Conservation (phyloP, 768 basidiomycete genomes). For the Lentinula guzmanii region DNA sequence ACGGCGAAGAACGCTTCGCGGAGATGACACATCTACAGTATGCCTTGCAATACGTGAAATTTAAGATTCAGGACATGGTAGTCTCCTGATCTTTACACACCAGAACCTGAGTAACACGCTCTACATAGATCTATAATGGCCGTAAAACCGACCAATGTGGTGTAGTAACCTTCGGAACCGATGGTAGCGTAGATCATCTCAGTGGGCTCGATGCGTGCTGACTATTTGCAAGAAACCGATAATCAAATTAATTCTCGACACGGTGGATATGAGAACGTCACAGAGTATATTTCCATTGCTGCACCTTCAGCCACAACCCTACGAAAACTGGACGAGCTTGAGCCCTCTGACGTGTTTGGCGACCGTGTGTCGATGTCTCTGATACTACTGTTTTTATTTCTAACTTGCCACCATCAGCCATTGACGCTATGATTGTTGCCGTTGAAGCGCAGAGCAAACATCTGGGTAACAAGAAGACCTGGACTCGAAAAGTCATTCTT, state of each 20-base stretch:
- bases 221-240: conserved; percentile 43
- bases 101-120: background rate
- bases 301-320: conserved; percentile 64
- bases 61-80: conserved; percentile 91
- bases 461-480: conserved; percentile 66
- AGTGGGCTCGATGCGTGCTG: background rate
- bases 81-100: conserved; percentile 5
- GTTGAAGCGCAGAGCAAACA: conserved; percentile 72
- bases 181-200: conserved; percentile 36
- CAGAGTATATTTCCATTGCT: conserved; percentile 62
- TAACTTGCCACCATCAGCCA: conserved; percentile 36
- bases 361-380: conserved; percentile 48
- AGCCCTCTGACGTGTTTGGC: conserved; percentile 49
- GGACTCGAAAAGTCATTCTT: conserved; percentile 80
- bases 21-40: conserved; percentile 78
- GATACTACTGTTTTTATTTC: background rate
- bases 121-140: conserved; percentile 74
- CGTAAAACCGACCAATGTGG: conserved; percentile 94
- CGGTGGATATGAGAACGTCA: conserved; percentile 70
- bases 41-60: conserved; percentile 80
- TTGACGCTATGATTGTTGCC: conserved; percentile 84
- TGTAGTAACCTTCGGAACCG: conserved; percentile 82
- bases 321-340: conserved; percentile 54
- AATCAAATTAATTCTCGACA: conserved; percentile 56
- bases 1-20: conserved; percentile 42